Base-by-base conservation (phyloP, 2,329 filamentous ascomycete species). In the Immersiporthe knoxdaviesiana region DNA sequence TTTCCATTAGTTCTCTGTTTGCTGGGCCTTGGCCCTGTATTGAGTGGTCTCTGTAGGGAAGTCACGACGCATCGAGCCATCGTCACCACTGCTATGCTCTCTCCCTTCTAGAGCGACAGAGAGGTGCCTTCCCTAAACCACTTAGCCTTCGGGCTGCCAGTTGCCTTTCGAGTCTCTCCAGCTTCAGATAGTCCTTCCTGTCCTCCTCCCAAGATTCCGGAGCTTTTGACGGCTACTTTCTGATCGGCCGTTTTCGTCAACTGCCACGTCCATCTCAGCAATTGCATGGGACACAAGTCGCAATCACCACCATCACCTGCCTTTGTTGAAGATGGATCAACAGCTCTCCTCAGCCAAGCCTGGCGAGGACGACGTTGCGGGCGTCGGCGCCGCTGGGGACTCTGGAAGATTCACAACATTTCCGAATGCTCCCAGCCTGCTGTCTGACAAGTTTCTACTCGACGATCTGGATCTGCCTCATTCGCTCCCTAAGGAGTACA, bases 291-390 rank as follows among this genome's bases (percentile, higher is more conserved):
- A 30, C 24, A 4, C 44, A 30, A 27, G 2, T 35, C 7, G 44
- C 21, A 47, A 35, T 30, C 1, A 24, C 21, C 24, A 41, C 18
- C 27, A 39, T 50, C 39, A 11, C 18, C 30, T 59, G 56, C 21
- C 56, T 44, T 44, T 37, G 24, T 54, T 41, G 37, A 10, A 39
- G 41, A 70, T 70, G 69, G 69, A 66, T 24, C 18, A 59, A 16
- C 16, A 52, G 63, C 37, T 65, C 65, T 16, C 63, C 58, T 2
- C 30, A 11, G 59, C 12, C 24, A 18, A 62, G 6, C 1, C 27
- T 3, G 24, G 21, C 12, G 30, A 35, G 56, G 56, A 54, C 30
- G 35, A 1, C 14, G 50, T 27, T n/a, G 21, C 16, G 56, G 35
- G 61, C 27, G n/a, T 24, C 24, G 52, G 14, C 16, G 8, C 3